These are phyloP conservation scores for Asterophora lycoperdoides DNA, from an alignment of 768 basidiomycete genomes.

Conservation along the genomic window DNA sequence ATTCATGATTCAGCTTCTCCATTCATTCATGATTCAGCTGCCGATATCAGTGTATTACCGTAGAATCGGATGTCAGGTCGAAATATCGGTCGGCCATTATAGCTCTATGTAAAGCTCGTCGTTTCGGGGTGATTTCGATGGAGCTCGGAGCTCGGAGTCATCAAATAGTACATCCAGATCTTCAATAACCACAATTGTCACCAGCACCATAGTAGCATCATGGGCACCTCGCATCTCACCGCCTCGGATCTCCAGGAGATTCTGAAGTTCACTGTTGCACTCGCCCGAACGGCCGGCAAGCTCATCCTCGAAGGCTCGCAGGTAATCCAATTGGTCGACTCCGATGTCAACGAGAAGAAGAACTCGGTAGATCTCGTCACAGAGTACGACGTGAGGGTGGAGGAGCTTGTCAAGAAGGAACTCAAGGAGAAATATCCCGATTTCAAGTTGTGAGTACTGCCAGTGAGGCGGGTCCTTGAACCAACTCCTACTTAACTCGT, in stretches of 20 bases:
- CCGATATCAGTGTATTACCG: too few relatives aligned
- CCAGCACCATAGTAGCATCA: slow-evolving; percentile 19
- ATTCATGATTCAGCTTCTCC: too few relatives aligned
- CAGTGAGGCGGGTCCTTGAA: slow-evolving; percentile 10
- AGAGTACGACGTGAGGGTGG: slow-evolving; percentile 89
- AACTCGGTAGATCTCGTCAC: slow-evolving; percentile 95
- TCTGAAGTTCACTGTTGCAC: slow-evolving; percentile 61
- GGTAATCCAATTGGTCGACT: slow-evolving; percentile 58
- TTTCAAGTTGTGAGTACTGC: slow-evolving; percentile 80
- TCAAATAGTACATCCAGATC: too few relatives aligned
- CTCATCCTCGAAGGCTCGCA: slow-evolving; percentile 75
- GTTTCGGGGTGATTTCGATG: neutral
- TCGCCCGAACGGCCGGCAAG: slow-evolving; percentile 72
- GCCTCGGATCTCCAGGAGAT: slow-evolving; percentile 50
- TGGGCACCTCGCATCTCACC: slow-evolving; percentile 38
- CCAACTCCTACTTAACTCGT: neutral
- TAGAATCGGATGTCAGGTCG: too few relatives aligned
- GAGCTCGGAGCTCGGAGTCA: neutral
- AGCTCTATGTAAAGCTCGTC: too few relatives aligned
- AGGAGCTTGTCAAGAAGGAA: slow-evolving; percentile 73
- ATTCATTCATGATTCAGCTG: too few relatives aligned
- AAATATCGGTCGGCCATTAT: too few relatives aligned
- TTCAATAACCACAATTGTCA: neutral
- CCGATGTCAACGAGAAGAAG: slow-evolving; percentile 77
- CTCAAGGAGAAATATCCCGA: slow-evolving; percentile 62